Evolutionary conservation across 2,329 filamentous ascomycete genomes (phyloP).

Genomic region (Colletotrichum sp.): DNA sequence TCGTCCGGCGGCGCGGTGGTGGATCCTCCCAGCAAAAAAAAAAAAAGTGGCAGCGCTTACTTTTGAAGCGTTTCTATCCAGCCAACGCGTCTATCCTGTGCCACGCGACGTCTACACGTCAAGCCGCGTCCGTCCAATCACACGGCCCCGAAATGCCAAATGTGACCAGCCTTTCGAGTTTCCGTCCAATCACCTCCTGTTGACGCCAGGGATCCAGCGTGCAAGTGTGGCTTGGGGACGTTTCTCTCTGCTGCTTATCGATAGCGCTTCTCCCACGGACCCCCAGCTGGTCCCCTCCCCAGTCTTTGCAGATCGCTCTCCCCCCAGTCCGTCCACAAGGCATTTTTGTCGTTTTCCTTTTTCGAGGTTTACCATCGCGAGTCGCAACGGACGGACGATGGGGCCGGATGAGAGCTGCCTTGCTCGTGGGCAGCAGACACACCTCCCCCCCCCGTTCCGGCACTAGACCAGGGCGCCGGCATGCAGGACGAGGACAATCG

Average conservation of each 20-base stretch:
- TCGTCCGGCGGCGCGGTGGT: background rate
- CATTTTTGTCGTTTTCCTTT: background rate
- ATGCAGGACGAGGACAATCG: background rate
- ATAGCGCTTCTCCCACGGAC: slow-evolving; percentile 16
- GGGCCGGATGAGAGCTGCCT: background rate
- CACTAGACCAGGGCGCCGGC: background rate
- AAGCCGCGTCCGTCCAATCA: background rate
- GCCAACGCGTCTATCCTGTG: background rate
- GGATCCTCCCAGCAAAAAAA: background rate
- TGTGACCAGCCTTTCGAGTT: background rate
- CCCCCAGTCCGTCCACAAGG: background rate
- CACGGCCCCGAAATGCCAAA: background rate
- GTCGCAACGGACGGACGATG: background rate
- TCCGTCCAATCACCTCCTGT: background rate
- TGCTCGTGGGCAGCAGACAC: background rate
- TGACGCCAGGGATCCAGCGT: background rate
- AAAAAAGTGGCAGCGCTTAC: background rate
- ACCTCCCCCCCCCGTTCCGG: background rate
- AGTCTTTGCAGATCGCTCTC: slow-evolving; percentile 2
- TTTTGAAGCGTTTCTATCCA: background rate
- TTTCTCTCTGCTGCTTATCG: slow-evolving; percentile 9
- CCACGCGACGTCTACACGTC: background rate
- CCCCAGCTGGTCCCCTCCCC: background rate
- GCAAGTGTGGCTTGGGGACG: background rate
- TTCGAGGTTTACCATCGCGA: background rate